Evolutionary conservation across 2,329 filamentous ascomycete species (phyloP).

Genomic region (Calonectria ilicicola): DNA sequence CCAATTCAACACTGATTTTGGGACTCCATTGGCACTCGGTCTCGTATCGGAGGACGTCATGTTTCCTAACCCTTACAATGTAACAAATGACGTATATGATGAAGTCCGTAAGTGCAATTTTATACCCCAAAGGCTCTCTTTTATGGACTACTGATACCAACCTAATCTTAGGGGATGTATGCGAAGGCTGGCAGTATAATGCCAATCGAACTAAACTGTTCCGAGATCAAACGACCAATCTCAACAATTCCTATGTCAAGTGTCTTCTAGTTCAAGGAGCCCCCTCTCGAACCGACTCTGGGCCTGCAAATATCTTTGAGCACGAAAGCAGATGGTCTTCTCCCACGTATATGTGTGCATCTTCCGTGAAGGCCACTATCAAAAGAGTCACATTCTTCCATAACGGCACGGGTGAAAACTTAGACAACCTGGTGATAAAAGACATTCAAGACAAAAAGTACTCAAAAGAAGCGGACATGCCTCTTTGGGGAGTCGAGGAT

Average conservation of each 20-base stretch:
- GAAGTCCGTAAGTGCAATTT: constrained; percentile 10
- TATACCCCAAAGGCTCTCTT: not conserved
- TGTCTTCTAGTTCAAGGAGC: constrained; percentile 51
- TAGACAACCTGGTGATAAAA: constrained; percentile 49
- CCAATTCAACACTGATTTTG: constrained; percentile 22
- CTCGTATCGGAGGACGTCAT: not conserved
- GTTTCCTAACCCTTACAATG: constrained; percentile 21
- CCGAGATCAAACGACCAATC: not conserved
- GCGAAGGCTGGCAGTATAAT: constrained; percentile 10
- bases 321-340: constrained; percentile 55
- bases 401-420: constrained; percentile 52
- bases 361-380: constrained; percentile 54
- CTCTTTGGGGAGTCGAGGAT: constrained; percentile 50
- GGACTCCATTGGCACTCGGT: constrained; percentile 7
- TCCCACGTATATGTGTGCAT: constrained; percentile 58
- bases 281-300: constrained; percentile 49
- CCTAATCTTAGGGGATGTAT: not conserved
- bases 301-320: constrained; percentile 50
- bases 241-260: constrained; percentile 31
- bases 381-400: constrained; percentile 57
- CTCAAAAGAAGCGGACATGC: constrained; percentile 40
- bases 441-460: constrained; percentile 53
- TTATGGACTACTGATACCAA: not conserved
- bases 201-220: not conserved
- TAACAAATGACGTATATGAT: constrained; percentile 5